A percentile compares a stretch with the other conserved stretches of the same genome.
These are phyloP conservation scores for Clitocybe nebularis DNA, from an alignment of 1,284 basidiomycete species.

Conservation along the genomic window DNA sequence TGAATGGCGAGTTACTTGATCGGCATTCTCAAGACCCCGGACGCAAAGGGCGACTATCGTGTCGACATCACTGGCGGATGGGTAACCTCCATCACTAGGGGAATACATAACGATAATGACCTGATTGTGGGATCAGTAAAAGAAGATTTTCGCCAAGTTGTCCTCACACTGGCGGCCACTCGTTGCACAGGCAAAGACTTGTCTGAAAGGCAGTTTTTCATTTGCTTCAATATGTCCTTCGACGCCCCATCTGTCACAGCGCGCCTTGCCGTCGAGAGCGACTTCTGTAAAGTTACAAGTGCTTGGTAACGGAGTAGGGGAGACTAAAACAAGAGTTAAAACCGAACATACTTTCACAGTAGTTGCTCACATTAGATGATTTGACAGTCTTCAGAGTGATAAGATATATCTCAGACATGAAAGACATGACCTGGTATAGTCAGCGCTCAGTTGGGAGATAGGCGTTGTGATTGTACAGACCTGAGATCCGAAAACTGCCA, in stretches of 20 bases:
- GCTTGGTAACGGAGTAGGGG: constrained; percentile 85
- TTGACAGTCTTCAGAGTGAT: constrained; percentile 65
- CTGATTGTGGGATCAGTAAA: constrained; percentile 28
- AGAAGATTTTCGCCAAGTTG: no score
- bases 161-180: constrained; percentile 74
- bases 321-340: constrained; percentile 38
- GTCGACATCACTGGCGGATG: constrained; percentile 71
- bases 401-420: constrained; percentile 80
- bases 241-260: constrained; percentile 77
- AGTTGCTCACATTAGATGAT: constrained; percentile 57
- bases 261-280: constrained; percentile 73
- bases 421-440: constrained; percentile 96
- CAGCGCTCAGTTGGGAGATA: no score
- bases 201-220: constrained; percentile 74
- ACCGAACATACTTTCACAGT: constrained; percentile 6
- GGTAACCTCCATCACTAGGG: constrained; percentile 47
- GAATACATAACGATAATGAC: constrained; percentile 66
- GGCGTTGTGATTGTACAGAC: constrained; percentile 45
- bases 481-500: constrained; percentile 80
- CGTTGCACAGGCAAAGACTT: constrained; percentile 87
- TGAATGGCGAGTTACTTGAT: constrained; percentile 80
- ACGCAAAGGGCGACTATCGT: constrained; percentile 64
- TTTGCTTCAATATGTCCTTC: constrained; percentile 86
- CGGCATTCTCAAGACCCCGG: constrained; percentile 78
- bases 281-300: constrained; percentile 72